These are phyloP conservation scores for Linnemannia schmuckeri DNA, from an alignment of 192 early-diverging fungal species.

Conservation along the genomic window DNA sequence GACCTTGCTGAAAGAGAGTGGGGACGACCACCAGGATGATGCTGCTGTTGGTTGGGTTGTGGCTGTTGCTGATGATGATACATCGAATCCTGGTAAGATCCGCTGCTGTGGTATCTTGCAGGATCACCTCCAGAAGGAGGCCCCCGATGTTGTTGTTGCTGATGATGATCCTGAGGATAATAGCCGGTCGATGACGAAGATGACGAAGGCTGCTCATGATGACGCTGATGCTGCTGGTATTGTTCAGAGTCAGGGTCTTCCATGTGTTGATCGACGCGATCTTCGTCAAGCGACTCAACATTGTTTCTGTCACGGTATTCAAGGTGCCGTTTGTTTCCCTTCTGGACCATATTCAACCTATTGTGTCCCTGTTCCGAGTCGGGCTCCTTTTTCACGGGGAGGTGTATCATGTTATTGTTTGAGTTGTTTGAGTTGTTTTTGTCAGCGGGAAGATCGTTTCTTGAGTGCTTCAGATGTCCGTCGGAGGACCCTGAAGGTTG, in stretches of 20 bases:
- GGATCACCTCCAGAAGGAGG: not conserved
- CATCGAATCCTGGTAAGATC: not conserved
- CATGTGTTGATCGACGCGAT: not conserved
- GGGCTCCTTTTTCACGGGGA: slow-evolving; percentile 8
- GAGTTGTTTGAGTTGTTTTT: not conserved
- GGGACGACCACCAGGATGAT: not conserved
- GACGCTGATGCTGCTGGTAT: not conserved
- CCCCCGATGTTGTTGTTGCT: not conserved
- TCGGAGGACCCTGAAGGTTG: not conserved
- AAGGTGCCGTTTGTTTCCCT: not conserved
- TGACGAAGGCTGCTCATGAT: not conserved
- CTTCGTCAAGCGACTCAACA: not conserved
- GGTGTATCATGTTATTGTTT: not conserved
- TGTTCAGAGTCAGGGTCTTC: not conserved
- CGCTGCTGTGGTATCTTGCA: not conserved
- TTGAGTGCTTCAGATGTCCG: not conserved
- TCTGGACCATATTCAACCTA: not conserved
- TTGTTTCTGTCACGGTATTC: not conserved
- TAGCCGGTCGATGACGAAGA: not conserved
- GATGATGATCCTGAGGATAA: not conserved
- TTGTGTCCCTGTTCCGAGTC: slow-evolving; percentile 2
- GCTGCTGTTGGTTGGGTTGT: not conserved
- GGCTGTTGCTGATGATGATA: slow-evolving; percentile 21
- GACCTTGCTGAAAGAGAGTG: not conserved
- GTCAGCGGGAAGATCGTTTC: slow-evolving; percentile 1